A percentile compares a stretch with the other conserved stretches of the same genome.
Evolutionary conservation across 345 rosid genomes (phyloP).

Genomic region (Corymbia maculata): DNA sequence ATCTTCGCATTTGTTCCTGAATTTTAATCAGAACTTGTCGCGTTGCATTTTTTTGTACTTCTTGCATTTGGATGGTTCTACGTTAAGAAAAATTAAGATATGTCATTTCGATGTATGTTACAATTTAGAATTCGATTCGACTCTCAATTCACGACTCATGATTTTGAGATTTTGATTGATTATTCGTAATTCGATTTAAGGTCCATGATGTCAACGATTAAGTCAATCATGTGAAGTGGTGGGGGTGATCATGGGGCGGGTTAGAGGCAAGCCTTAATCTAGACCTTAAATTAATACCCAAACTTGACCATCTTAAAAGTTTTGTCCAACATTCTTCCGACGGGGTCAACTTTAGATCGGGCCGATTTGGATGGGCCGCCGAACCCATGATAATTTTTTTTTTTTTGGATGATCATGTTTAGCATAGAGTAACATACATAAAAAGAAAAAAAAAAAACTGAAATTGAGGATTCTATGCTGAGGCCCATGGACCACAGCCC

Average conservation of each 20-base stretch:
- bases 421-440: too few species aligned
- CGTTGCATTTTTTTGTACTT: neutral
- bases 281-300: neutral
- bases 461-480: neutral
- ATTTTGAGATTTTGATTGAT: neutral
- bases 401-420: neutral
- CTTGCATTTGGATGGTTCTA: neutral
- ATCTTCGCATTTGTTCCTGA: neutral
- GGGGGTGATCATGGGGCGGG: neutral
- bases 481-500: neutral
- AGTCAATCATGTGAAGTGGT: neutral
- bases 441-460: neutral
- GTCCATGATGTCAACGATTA: neutral
- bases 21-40: neutral
- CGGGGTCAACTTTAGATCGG: neutral
- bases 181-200: neutral
- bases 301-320: neutral
- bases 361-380: neutral
- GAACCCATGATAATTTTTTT: neutral
- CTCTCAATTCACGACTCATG: neutral
- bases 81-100: neutral
- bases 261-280: neutral
- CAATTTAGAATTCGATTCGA: neutral
- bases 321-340: neutral
- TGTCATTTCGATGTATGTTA: neutral